Conservation (phyloP, 1,284 basidiomycete species). For the Malassezia arunalokei region DNA sequence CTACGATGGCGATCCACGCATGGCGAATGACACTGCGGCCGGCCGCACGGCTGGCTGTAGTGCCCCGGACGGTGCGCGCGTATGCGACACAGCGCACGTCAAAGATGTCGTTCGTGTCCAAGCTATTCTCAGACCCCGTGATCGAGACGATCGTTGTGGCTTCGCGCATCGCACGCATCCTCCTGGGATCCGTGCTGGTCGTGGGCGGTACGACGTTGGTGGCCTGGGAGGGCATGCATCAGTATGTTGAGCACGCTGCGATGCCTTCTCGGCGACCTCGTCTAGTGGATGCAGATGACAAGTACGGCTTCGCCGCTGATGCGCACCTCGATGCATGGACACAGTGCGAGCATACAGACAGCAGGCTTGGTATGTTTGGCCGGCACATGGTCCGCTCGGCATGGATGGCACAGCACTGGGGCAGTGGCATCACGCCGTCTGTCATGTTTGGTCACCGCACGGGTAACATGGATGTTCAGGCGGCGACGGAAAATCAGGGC, state of each 20-base stretch:
- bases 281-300: neutral
- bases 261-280: conserved; percentile 16
- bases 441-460: conserved; percentile 22
- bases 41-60: neutral
- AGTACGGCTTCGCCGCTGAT: neutral
- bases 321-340: neutral
- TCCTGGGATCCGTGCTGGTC: conserved; percentile 26
- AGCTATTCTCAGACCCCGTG: conserved; percentile 19
- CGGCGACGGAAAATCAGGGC: conserved; percentile 16
- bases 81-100: neutral
- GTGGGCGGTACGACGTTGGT: conserved; percentile 20
- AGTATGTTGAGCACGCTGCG: conserved; percentile 36
- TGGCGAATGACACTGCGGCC: neutral
- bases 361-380: conserved; percentile 30
- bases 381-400: conserved; percentile 36
- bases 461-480: conserved; percentile 6
- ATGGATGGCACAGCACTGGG: conserved; percentile 40
- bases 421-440: conserved; percentile 32
- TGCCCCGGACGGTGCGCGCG: neutral
- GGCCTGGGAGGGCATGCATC: conserved; percentile 35
- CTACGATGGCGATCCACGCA: neutral
- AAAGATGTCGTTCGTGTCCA: conserved; percentile 2
- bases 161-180: conserved; percentile 39
- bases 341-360: conserved; percentile 19
- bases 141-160: conserved; percentile 31